Evolutionary conservation across 352 stramenopile species (phyloP), one percentile per base, ranked within the genome.

Genomic region (Phytophthora cryptogea): DNA sequence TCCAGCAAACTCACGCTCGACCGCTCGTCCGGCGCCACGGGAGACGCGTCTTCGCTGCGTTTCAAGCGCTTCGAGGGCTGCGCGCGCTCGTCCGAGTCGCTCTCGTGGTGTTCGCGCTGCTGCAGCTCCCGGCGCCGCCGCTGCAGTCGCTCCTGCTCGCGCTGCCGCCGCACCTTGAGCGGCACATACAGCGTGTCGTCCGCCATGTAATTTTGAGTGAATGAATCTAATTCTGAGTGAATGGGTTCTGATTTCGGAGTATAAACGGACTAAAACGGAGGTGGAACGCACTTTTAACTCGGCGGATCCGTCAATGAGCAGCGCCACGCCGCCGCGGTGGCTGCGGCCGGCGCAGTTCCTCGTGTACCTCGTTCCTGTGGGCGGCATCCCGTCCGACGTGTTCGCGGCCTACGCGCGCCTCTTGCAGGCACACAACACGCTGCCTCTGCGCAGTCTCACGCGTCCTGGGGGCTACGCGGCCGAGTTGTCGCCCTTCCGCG

Each of bases 281-380:
- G 20, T 23, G 20, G 20, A 23, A 2, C 20, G 1, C 20, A 23
- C 20, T 23, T 23, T 23, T 23, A 23, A 23, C 20, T 23, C 20
- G 20, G 20, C 20, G 20, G 20, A 23, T 23, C 20, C 16, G 30
- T 42, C 17, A 48, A 61, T 37, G 39, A 64, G 51, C 53, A 65
- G 54, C 48, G 36, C 51, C 6, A 23, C 62, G 33, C 36, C 50
- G 54, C 67, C 71, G 41, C 76, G 71, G 16, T 92, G 83, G 83
- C 85, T 70, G 66, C 77, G 80, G 39, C 77, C 72, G 53, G 63
- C 74, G 44, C 72, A 93, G 73, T 79, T 93, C 49, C 83, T 95
- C 56, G 80, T 95, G 54, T 95, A 95, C 62, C 65, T 92, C 36
- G 80, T 89, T 39, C 86, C 86, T 8, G 82, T 93, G 40, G 86